Evolutionary conservation across 805 yeast species (phyloP), one percentile per base, ranked within the genome.

Genomic region (Candida rishiriensis): DNA sequence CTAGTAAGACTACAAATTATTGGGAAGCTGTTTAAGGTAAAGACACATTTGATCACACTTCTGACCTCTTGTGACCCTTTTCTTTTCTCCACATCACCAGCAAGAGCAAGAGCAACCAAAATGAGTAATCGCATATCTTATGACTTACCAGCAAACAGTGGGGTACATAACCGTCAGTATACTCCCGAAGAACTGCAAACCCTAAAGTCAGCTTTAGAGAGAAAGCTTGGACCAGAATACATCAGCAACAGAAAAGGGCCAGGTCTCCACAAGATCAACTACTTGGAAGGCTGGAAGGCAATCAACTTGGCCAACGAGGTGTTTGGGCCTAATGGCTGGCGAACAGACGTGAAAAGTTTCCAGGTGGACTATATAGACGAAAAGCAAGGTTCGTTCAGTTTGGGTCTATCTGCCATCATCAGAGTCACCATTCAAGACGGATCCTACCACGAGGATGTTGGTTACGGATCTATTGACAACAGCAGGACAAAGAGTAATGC

Each of bases 261-360:
- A 31, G 88, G 88, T 2, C 82, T 85, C 12, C 73, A 71, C 38
- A 71, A 75, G 43, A 86, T 86, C 3, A 79, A 85, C 2, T 85
- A 86, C 54, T 73, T 86, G 34, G 93, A 85, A 62, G 95, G 95
- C 1, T 85, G 91, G 89, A 83, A 79, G 57, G 91, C 87, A 2
- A 74, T 86, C 33, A 83, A 83, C 56, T 62, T 86, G 38, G 95
- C 95, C 12, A 86, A 86, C 56, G 84, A 82, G 53, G 80, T 86
- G 3, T 85, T 86, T 71, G 95, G 95, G 0, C 85, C 83, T 54
- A 81, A 85, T 56, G 93, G 93, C 1, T 86, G 95, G 95, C 71
- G 74, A 51, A 80, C 89, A 0, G 91, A 85, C 54, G 74, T 86
- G 5, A 76, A 78, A 47, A 72, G 71, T 36, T 75, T 81, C 13